Evolutionary conservation across 495 filamentous ascomycete species (phyloP), one percentile per base, ranked within the genome.

Genomic region (Tirmania nivea): DNA sequence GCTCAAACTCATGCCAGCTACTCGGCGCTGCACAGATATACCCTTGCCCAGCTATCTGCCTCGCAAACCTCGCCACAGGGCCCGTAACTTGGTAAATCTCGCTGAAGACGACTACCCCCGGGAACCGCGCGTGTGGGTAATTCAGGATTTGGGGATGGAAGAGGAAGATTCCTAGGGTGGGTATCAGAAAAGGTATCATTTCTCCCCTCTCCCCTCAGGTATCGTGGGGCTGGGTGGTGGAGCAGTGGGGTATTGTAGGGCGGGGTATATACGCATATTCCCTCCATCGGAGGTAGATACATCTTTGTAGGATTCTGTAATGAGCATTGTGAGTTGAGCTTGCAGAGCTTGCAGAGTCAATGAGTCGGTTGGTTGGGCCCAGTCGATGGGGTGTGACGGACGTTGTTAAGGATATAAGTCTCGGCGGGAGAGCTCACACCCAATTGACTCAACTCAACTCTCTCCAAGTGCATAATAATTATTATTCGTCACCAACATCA

Each of bases 11-110:
- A 64, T 96, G 89, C 64, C 93, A 96, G 54, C 78, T 86, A 45
- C 82, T 87, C 0, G 88, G 87, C 0, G 86, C 88, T 5, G 80
- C 89, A 54, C 85, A 86, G 56, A 96, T 93, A 65, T 93, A 96
- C 52, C 89, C 89, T 62, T 93, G 86, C 3, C 86, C 80, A 25
- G 86, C 85, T 51, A 96, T 93, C 64, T 94, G 87, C 54, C 89
- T 79, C 25, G 85, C 86, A 61, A 96, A 93, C 48, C 89, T 80
- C 42, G 81, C 75, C 17, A 96, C 89, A 2, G 89, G 89, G 0
- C 89, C 89, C 55, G 88, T 94, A 86, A 86, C 87, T 79, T 95
- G 88, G 63, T 95, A 95, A 59, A 95, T 95, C 69, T 95, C 88
- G 64, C 81, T 87, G 67, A 94, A 96, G 45, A 94, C 69, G 8